Evolutionary conservation across 2,329 filamentous ascomycete species (phyloP).

Genomic region (Aspergillus versicolor): DNA sequence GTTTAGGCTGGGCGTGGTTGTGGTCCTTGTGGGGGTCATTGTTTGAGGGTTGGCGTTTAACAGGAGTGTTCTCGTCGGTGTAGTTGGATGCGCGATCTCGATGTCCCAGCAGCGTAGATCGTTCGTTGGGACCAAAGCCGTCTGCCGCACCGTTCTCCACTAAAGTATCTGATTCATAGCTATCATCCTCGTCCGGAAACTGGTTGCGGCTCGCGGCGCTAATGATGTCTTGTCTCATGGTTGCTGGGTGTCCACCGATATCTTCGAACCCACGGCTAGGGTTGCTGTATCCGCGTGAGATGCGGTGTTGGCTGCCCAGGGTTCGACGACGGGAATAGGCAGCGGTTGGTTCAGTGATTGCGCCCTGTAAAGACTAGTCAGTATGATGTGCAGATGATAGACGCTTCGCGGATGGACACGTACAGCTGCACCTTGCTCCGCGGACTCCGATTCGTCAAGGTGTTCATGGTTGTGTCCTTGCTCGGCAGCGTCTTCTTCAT

Average conservation of each 20-base stretch:
- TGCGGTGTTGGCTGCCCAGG: conserved; percentile 25
- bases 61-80: conserved; percentile 27
- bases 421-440: conserved; percentile 61
- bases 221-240: conserved; percentile 90
- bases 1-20: conserved; percentile 73
- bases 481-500: conserved; percentile 42
- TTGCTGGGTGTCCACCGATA: conserved; percentile 82
- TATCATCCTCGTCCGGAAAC: conserved; percentile 56
- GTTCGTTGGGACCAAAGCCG: conserved; percentile 50
- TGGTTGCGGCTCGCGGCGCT: conserved; percentile 75
- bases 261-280: conserved; percentile 64
- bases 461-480: conserved; percentile 42
- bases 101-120: conserved; percentile 38
- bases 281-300: conserved; percentile 43
- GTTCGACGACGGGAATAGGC: conserved; percentile 30
- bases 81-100: conserved; percentile 41
- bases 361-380: conserved; percentile 25
- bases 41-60: conserved; percentile 12
- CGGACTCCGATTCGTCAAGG: conserved; percentile 36
- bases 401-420: conserved; percentile 45
- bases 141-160: conserved; percentile 51
- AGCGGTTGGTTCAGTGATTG: conserved; percentile 28
- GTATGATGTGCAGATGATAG: not conserved
- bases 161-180: conserved; percentile 56
- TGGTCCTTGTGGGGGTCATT: conserved; percentile 64